A percentile compares a stretch with the other conserved stretches of the same genome.
Evolutionary conservation across 1,284 basidiomycete genomes (phyloP).

Genomic region (Apiotrichum gamsii): DNA sequence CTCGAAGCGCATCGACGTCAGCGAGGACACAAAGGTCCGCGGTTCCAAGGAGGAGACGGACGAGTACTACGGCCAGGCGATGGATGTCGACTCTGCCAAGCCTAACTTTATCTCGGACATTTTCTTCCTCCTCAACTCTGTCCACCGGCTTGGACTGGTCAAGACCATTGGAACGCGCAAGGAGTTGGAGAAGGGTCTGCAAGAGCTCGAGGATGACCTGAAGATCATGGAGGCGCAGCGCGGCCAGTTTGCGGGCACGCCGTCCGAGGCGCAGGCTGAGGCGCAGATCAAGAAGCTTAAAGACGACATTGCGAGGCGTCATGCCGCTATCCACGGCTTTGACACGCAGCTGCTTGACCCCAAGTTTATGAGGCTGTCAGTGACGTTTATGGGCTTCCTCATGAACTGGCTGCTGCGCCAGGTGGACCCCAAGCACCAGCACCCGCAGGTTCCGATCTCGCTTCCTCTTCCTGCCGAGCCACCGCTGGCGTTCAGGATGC

Average conservation of each 20-base stretch:
- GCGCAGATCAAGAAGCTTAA: constrained; percentile 62
- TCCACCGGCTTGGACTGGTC: constrained; percentile 77
- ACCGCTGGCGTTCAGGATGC: constrained; percentile 73
- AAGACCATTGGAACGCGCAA: constrained; percentile 70
- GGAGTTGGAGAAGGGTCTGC: constrained; percentile 63
- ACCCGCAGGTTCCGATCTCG: constrained; percentile 66
- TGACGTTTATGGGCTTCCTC: constrained; percentile 80
- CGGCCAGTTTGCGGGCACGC: too few relatives aligned
- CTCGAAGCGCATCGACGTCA: constrained; percentile 64
- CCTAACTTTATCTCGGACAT: constrained; percentile 91
- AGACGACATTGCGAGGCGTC: constrained; percentile 61
- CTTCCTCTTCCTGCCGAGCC: constrained; percentile 81
- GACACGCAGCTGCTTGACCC: constrained; percentile 83
- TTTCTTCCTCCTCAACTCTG: constrained; percentile 79
- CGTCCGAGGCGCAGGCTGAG: constrained; percentile 51
- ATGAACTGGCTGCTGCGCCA: constrained; percentile 92
- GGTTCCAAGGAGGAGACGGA: constrained; percentile 74
- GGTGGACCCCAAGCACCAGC: constrained; percentile 74
- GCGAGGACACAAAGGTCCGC: constrained; percentile 85
- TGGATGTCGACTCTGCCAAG: constrained; percentile 30
- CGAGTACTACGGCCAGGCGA: constrained; percentile 59
- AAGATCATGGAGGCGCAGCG: constrained; percentile 59
- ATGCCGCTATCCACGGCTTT: constrained; percentile 67
- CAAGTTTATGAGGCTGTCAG: constrained; percentile 69
- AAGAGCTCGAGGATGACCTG: constrained; percentile 70